Evolutionary conservation across 148 eudicot genomes (phyloP).

Genomic region (Chenopodium berlandieri): DNA sequence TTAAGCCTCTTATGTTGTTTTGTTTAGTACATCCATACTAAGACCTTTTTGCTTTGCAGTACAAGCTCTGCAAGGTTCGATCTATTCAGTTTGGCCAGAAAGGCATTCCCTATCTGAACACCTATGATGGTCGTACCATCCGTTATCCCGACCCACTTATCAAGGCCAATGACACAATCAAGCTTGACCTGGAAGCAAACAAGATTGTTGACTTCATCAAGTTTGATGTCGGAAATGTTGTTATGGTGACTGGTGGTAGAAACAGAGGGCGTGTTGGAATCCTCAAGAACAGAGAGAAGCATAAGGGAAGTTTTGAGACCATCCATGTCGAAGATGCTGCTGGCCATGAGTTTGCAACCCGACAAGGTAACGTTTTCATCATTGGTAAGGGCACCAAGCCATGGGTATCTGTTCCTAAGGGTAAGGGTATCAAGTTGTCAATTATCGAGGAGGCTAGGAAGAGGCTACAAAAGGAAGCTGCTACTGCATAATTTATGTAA

Average conservation of each 20-base stretch:
- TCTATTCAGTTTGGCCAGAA: conserved; percentile 55
- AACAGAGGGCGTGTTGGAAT: conserved; percentile 63
- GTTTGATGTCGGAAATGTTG: conserved; percentile 56
- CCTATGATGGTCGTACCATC: conserved; percentile 57
- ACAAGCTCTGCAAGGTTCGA: conserved; percentile 63
- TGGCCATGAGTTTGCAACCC: conserved; percentile 70
- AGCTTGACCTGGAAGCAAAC: conserved; percentile 47
- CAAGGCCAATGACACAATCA: conserved; percentile 57
- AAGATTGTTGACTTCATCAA: conserved; percentile 52
- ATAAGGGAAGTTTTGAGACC: conserved; percentile 67
- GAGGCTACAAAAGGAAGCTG: conserved; percentile 28
- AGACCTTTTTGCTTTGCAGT: conserved; percentile 30
- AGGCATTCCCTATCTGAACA: conserved; percentile 59
- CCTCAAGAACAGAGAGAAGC: conserved; percentile 61
- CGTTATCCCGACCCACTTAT: conserved; percentile 61
- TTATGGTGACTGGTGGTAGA: conserved; percentile 64
- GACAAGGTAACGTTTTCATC: conserved; percentile 51
- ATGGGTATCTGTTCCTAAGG: conserved; percentile 64
- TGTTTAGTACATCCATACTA: not conserved
- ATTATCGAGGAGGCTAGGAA: conserved; percentile 54
- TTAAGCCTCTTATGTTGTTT: too few species aligned
- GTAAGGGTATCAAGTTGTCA: conserved; percentile 59
- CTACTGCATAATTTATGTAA: conserved; percentile 12
- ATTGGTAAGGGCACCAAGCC: conserved; percentile 60
- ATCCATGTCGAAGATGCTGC: conserved; percentile 52